Evolutionary conservation across 768 basidiomycete species (phyloP).

Genomic region (Pleurotus eryngii): DNA sequence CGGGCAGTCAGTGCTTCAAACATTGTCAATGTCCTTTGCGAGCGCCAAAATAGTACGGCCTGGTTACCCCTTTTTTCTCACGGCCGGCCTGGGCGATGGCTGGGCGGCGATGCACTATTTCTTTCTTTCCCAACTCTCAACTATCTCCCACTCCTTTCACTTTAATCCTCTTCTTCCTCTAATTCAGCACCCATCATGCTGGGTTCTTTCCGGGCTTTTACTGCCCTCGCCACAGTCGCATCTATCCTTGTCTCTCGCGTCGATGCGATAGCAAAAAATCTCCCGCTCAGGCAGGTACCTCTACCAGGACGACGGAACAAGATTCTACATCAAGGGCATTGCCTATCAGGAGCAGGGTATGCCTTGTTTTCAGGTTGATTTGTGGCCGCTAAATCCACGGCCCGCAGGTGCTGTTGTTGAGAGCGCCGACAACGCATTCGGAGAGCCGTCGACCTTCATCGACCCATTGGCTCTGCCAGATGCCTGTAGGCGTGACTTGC

Average conservation of each 20-base stretch:
- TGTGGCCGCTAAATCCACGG: conserved; percentile 1
- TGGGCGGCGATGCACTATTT: background rate
- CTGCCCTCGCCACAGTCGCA: conserved; percentile 35
- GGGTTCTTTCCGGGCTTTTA: conserved; percentile 12
- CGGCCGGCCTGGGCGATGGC: too few species aligned
- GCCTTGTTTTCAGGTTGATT: background rate
- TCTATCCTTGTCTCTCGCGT: conserved; percentile 44
- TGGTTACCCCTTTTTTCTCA: too few species aligned
- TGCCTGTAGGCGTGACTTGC: conserved; percentile 76
- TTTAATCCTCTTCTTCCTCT: conserved; percentile 1
- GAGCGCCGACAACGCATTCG: conserved; percentile 56
- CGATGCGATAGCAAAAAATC: conserved; percentile 67
- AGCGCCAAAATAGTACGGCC: too few species aligned
- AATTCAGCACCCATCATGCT: conserved; percentile 17
- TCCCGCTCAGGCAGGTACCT: conserved; percentile 76
- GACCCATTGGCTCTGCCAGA: conserved; percentile 72
- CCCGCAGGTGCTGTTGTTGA: conserved; percentile 37
- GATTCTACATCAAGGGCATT: conserved; percentile 88
- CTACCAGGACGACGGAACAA: conserved; percentile 66
- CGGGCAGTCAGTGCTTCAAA: background rate
- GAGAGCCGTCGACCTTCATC: conserved; percentile 69
- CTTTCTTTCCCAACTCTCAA: background rate
- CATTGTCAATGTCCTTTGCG: too few species aligned
- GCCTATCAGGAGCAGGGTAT: conserved; percentile 83
- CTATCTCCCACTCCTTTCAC: conserved; percentile 1